Evolutionary conservation across 768 basidiomycete genomes (phyloP).

Genomic region (Amanita polypyramis): DNA sequence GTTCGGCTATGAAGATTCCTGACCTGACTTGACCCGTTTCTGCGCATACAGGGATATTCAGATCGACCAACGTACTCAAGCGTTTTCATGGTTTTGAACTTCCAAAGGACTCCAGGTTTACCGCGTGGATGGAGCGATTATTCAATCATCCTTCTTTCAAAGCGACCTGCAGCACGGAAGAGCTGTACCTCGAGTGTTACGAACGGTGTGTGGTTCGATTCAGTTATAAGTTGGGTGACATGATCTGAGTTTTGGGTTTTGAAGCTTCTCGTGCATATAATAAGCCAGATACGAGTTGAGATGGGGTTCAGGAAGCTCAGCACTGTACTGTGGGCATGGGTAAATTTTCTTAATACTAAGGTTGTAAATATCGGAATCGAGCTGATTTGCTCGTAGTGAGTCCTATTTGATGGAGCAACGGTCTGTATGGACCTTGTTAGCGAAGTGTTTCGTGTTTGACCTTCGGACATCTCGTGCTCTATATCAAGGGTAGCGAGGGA

Average conservation of each 20-base stretch:
- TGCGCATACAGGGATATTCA: background rate
- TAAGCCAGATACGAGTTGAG: background rate
- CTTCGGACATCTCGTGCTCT: too few species aligned
- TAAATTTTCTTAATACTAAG: too few species aligned
- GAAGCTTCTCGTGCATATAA: background rate
- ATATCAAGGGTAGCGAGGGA: too few species aligned
- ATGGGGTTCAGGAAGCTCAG: too few species aligned
- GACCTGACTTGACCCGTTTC: background rate
- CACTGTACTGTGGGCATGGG: too few species aligned
- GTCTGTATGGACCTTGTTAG: too few species aligned
- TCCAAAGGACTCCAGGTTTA: constrained; percentile 35
- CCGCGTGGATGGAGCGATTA: constrained; percentile 41
- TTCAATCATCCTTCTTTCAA: constrained; percentile 54
- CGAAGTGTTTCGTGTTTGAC: too few species aligned
- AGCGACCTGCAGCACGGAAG: constrained; percentile 55
- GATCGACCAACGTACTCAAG: background rate
- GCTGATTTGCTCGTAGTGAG: background rate
- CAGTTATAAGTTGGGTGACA: too few species aligned
- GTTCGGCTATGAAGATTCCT: constrained; percentile 3
- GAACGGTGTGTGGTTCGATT: constrained; percentile 35
- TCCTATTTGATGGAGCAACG: too few species aligned
- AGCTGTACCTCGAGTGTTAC: constrained; percentile 62
- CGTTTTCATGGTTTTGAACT: constrained; percentile 54
- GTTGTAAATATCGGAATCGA: background rate
- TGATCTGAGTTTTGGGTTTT: background rate